Evolutionary conservation across 164 flowering plant genomes (phyloP).

Genomic region (Liquidambar formosana): DNA sequence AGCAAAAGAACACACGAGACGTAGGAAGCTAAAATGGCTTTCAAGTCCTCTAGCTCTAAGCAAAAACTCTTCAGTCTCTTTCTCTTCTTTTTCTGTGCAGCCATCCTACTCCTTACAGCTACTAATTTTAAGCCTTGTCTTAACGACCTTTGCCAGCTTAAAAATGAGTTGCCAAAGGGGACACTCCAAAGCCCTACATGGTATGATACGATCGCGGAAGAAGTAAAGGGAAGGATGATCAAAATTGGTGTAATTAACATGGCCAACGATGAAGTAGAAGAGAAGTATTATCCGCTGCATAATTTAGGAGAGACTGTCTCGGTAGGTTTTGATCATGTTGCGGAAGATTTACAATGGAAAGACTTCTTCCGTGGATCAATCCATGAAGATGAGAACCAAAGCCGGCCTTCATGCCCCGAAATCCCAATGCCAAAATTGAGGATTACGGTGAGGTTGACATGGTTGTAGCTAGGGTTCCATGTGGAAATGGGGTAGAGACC

Average conservation of each 20-base stretch:
- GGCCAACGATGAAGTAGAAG: conserved; percentile 14
- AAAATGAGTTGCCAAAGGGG: no score
- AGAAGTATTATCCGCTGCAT: conserved; percentile 3
- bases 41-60: conserved; percentile 9
- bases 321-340: conserved; percentile 50
- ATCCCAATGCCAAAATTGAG: conserved; percentile 63
- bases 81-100: conserved; percentile 16
- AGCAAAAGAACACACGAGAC: no score
- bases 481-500: conserved; percentile 18
- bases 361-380: conserved; percentile 74
- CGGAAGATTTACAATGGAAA: conserved; percentile 39
- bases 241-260: conserved; percentile 44
- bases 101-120: conserved; percentile 14
- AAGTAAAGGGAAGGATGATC: conserved; percentile 13
- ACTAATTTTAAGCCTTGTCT: not conserved
- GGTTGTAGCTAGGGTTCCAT: conserved; percentile 60
- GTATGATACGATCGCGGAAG: conserved; percentile 15
- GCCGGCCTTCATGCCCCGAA: conserved; percentile 46
- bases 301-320: conserved; percentile 14
- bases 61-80: conserved; percentile 15
- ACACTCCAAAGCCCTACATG: not conserved
- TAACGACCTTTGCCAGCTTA: not conserved
- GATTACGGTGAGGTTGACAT: conserved; percentile 47
- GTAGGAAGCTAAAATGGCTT: not conserved
- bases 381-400: conserved; percentile 46